Evolutionary conservation across 1,139 yeast species (phyloP), one percentile per base, ranked within the genome.

Genomic region (Debaryomyces sp.): DNA sequence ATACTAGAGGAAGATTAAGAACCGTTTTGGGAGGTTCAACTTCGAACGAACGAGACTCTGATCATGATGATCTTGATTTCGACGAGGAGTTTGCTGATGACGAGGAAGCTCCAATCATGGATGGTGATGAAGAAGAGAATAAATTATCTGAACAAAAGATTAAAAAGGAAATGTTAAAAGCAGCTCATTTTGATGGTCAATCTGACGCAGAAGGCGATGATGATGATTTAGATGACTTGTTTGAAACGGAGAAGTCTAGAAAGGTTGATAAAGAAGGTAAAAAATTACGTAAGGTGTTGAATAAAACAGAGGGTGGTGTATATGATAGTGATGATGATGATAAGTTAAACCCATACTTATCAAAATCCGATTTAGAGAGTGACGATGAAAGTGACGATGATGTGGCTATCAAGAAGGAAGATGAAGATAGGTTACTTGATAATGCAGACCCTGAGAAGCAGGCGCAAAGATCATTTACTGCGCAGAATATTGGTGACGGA

Each of bases 51-150:
- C 70, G 85, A 54, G 90, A 85, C 57, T 86, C 90, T 8, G 96
- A 90, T 54, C 92, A 89, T 55, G 97, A 92, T 57, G 98, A 92
- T 63, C 72, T 92, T 57, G 99, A 94, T 71, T 95, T 80, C 61
- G 97, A 94, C 57, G 99, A 94, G 64, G 98, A 92, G 64, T 94
- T 94, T 69, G 98, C 96, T 21, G 99, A 94, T 67, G 99, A 94
- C 66, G 99, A 94, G 70, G 99, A 94, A 66, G 98, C 98, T 1
- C 99, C 99, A 26, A 89, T 92, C 51, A 85, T 94, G 80, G 99
- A 94, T 62, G 98, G 97, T 45, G 91, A 92, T 49, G 99, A 94
- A 63, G 96, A 90, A 61, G 99, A 94, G 63, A 89, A 90, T 64
- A 91, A 88, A 64, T 88, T 91, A 56, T 88, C 92, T 36, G 97